Base-by-base conservation (phyloP, 1,139 yeast species). In the Geotrichum carabidarum region DNA sequence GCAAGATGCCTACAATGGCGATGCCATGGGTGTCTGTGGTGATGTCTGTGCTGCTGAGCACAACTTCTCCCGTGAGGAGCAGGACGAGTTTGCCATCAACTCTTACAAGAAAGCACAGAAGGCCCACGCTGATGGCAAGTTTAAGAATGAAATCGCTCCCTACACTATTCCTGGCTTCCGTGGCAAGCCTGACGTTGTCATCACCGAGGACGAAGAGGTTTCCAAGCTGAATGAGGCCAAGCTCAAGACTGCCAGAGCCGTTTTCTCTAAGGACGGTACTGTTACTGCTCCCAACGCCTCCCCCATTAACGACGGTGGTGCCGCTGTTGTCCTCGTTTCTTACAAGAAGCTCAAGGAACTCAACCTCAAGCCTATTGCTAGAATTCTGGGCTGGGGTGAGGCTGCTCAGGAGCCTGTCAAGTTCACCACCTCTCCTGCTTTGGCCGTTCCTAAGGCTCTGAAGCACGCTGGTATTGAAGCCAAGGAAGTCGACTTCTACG, bases 221-320 rank as follows among this genome's bases (percentile, higher is more conserved):
- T 71, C 81, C 56, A 86, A 87, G 69, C 79, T 91, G 64, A 81
- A 91, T 74, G 90, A 86, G 71, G 78, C 77, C 46, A 88, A 80
- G 70, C 77, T 93, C 64, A 81, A 78, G 70, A 59, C 84, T 58
- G 96, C 97, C 42, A 85, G 97, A 77, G 82, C 98, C 55, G 98
- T 87, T 35, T 93, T 93, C 83, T 85, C 87, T 74, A 83, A 82
- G 74, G 96, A 83, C 66, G 74, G 80, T 58, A 87, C 97, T 44
- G 93, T 91, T 60, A 93, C 99, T 51, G 98, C 95, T 40, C 95
- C 97, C 65, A 93, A 93, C 72, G 95, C 98, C 45, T 89, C 97
- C 43, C 89, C 94, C 67, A 78, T 93, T 68, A 93, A 90, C 72
- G 99, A 93, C 71, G 99, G 99, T 73, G 98, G 88, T 71, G 96